phyloP scores from a whole-genome alignment of 2,329 filamentous ascomycete genomes.

The Botrytis cinerea region DNA sequence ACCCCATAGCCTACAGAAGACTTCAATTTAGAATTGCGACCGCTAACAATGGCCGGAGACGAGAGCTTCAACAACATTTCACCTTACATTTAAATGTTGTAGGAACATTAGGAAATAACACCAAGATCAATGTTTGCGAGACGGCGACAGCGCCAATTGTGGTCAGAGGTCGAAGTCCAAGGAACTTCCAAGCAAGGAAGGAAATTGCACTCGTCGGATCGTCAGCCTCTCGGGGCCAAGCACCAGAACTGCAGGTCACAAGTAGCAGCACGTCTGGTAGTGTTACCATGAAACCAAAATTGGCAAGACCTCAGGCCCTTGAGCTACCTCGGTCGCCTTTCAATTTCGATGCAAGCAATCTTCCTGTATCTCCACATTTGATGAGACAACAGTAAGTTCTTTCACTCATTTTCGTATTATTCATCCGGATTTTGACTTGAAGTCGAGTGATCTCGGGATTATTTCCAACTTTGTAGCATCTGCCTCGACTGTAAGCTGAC shows the following conservation, averaged over 20 bases:
- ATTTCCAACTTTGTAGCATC: neutral
- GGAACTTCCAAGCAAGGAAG: constrained; percentile 93
- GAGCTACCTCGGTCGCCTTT: constrained; percentile 41
- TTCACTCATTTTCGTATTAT: neutral
- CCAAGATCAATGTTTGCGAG: constrained; percentile 79
- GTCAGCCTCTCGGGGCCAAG: constrained; percentile 41
- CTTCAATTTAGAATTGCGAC: constrained; percentile 93
- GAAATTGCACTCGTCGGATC: constrained; percentile 71
- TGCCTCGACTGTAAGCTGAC: constrained; percentile 17
- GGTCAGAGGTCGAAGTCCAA: constrained; percentile 86
- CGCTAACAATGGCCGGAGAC: constrained; percentile 90
- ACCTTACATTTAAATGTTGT: constrained; percentile 84
- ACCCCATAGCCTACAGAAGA: constrained; percentile 91
- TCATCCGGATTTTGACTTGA: neutral
- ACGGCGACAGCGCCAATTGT: constrained; percentile 88
- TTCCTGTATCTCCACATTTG: constrained; percentile 37
- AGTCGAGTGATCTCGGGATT: neutral
- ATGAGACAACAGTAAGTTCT: constrained; percentile 39
- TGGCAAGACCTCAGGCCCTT: constrained; percentile 34
- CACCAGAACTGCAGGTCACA: constrained; percentile 39
- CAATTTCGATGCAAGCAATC: constrained; percentile 41
- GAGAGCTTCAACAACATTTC: constrained; percentile 96
- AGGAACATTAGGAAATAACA: constrained; percentile 80
- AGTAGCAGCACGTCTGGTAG: constrained; percentile 33
- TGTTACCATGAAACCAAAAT: constrained; percentile 32